Evolutionary conservation across 345 rosid genomes (phyloP).

Genomic region (Clausena lansium): DNA sequence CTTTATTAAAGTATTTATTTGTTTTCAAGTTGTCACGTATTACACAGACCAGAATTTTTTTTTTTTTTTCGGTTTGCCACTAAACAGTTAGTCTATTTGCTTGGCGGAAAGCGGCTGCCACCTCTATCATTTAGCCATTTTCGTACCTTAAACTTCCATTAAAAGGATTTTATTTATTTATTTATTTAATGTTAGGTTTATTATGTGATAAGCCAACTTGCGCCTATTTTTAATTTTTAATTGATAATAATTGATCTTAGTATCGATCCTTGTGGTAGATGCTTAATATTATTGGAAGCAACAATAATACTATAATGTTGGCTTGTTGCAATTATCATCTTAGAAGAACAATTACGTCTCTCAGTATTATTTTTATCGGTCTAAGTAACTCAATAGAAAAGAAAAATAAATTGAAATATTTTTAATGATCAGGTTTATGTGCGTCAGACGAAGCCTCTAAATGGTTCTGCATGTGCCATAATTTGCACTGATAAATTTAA

Average conservation of each 20-base stretch:
- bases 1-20: not conserved
- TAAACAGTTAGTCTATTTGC: not conserved
- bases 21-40: not conserved
- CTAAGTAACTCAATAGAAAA: not conserved
- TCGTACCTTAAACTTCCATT: not conserved
- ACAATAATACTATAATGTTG: not conserved
- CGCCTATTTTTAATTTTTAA: not conserved
- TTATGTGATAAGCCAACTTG: not conserved
- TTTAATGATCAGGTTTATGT: not conserved
- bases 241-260: slow-evolving; percentile 2
- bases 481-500: too few relatives aligned
- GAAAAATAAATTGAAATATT: not conserved
- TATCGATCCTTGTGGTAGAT: not conserved
- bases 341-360: not conserved
- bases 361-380: not conserved
- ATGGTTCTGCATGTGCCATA: too few relatives aligned
- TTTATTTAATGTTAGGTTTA: not conserved
- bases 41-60: not conserved
- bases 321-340: not conserved
- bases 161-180: not conserved
- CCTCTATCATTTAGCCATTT: not conserved
- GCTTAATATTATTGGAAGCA: not conserved
- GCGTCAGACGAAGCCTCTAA: not conserved
- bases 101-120: slow-evolving; percentile 13
- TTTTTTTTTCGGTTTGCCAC: too few relatives aligned